These are phyloP conservation scores for Haplosporangium sp. DNA, from an alignment of 371 early-diverging fungal species.

Conservation along the genomic window DNA sequence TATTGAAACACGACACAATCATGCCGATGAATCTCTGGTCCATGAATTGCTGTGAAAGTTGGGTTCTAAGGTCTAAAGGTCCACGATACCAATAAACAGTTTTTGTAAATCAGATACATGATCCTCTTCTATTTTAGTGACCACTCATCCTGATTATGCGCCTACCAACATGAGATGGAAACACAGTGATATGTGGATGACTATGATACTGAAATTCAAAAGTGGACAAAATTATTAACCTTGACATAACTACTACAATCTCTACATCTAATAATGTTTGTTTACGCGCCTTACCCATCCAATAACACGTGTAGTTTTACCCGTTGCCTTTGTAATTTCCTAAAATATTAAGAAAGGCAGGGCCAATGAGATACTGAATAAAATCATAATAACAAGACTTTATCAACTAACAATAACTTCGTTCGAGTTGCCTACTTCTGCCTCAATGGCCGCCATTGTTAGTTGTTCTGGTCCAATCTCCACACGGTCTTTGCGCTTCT, in stretches of 20 bases:
- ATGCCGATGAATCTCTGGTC: conserved; percentile 77
- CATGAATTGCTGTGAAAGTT: conserved; percentile 74
- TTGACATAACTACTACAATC: too few relatives aligned
- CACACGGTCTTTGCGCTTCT: conserved; percentile 82
- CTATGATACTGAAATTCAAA: conserved; percentile 62
- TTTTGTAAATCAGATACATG: background rate
- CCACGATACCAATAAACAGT: background rate
- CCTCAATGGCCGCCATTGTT: conserved; percentile 74
- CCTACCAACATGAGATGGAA: conserved; percentile 78
- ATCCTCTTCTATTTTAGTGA: background rate
- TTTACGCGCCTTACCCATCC: conserved; percentile 69
- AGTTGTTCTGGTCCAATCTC: conserved; percentile 75
- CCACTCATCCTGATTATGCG: background rate
- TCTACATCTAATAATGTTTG: background rate
- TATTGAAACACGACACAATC: conserved; percentile 78
- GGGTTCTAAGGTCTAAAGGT: conserved; percentile 71
- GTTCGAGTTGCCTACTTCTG: conserved; percentile 59
- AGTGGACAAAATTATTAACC: background rate
- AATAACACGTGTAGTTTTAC: conserved; percentile 67
- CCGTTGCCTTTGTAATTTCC: conserved; percentile 60
- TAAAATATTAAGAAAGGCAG: conserved; percentile 9
- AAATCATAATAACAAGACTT: background rate
- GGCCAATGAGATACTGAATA: background rate
- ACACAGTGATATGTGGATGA: conserved; percentile 84
- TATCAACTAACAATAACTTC: background rate